Conservation (phyloP, 352 stramenopile species). For the Phytophthora citricola region DNA sequence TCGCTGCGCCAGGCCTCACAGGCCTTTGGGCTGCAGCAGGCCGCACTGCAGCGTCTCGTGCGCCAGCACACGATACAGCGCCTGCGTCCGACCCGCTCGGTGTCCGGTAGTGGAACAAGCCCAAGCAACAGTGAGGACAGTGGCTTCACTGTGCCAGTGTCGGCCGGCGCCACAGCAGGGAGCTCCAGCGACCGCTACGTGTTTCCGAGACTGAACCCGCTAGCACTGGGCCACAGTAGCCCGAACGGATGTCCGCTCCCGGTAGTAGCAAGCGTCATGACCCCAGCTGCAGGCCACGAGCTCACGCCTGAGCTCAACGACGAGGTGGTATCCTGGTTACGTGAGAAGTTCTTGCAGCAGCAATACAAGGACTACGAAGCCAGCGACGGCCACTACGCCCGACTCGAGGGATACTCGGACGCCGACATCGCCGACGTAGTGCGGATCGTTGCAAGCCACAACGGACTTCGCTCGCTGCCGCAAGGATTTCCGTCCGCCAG, state of each 20-base stretch:
- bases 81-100: constrained; percentile 1
- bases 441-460: constrained; percentile 56
- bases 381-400: constrained; percentile 22
- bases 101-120: constrained; percentile 1
- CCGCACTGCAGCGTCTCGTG: constrained; percentile 69
- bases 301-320: constrained; percentile 61
- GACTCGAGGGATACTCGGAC: constrained; percentile 48
- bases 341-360: constrained; percentile 62
- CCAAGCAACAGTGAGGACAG: constrained; percentile 15
- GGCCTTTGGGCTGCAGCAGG: constrained; percentile 69
- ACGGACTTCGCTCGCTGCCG: constrained; percentile 48
- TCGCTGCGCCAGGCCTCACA: constrained; percentile 63
- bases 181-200: constrained; percentile 29
- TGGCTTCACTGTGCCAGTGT: constrained; percentile 5
- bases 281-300: constrained; percentile 20
- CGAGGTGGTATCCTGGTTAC: constrained; percentile 54
- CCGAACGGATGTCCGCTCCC: constrained; percentile 7
- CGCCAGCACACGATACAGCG: constrained; percentile 37
- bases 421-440: constrained; percentile 69
- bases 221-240: constrained; percentile 27
- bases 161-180: constrained; percentile 3
- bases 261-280: constrained; percentile 9
- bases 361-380: constrained; percentile 31
- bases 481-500: constrained; percentile 48
- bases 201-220: constrained; percentile 36